phyloP scores from a whole-genome alignment of 495 filamentous ascomycete species.

The Pyronema domesticum region DNA sequence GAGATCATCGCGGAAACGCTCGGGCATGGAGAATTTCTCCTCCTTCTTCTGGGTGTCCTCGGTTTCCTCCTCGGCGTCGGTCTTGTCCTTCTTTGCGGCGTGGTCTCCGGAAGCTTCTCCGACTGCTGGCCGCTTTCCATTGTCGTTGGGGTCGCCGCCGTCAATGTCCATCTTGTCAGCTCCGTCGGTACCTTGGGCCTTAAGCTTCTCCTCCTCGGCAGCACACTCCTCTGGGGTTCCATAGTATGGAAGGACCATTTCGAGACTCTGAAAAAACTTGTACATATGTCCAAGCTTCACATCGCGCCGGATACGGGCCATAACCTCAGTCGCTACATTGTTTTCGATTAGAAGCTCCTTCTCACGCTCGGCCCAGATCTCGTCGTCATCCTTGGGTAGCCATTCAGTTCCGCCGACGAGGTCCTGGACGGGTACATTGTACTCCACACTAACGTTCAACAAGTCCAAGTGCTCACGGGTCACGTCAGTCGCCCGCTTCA shows the following conservation, averaged over 20 bases:
- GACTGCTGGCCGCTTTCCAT: conserved; percentile 5
- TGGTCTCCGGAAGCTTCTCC: neutral
- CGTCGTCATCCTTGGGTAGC: conserved; percentile 13
- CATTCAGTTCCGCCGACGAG: conserved; percentile 13
- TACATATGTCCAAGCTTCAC: conserved; percentile 24
- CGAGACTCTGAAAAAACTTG: conserved; percentile 21
- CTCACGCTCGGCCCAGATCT: conserved; percentile 12
- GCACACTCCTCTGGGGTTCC: conserved; percentile 10
- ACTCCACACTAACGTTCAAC: conserved; percentile 21
- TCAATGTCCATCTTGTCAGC: conserved; percentile 2
- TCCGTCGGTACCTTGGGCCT: conserved; percentile 7
- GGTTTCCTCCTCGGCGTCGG: neutral
- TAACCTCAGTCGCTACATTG: conserved; percentile 13
- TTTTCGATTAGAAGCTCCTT: conserved; percentile 20
- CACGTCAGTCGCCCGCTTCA: conserved; percentile 22
- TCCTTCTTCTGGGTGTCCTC: conserved; percentile 7
- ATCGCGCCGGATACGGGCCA: conserved; percentile 17
- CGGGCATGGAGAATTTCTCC: conserved; percentile 20
- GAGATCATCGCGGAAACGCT: conserved; percentile 24
- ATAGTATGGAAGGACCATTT: conserved; percentile 20
- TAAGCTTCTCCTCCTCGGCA: conserved; percentile 7
- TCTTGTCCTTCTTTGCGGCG: neutral
- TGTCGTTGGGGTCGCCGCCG: neutral
- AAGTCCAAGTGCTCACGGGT: conserved; percentile 18
- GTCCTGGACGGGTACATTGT: conserved; percentile 19